phyloP scores from a whole-genome alignment of 164 flowering plant species.

The Vitis cinerea region DNA sequence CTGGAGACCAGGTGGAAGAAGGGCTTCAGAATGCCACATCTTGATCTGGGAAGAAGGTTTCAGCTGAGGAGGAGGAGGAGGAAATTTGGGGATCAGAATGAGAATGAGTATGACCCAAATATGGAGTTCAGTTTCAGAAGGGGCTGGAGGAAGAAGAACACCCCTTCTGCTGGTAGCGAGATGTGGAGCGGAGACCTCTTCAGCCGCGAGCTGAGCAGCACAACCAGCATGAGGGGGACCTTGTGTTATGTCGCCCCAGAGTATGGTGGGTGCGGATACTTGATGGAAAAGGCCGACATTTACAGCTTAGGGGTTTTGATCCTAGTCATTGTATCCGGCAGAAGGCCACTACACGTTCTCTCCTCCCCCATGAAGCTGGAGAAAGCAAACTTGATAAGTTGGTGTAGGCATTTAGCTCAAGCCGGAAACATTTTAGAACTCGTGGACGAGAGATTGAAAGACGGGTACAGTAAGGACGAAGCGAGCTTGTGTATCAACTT shows the following conservation, averaged over 20 bases:
- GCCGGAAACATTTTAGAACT: constrained; percentile 75
- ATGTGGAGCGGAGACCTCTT: constrained; percentile 93
- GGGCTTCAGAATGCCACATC: constrained; percentile 49
- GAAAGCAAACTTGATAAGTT: constrained; percentile 90
- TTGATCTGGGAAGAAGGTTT: constrained; percentile 42
- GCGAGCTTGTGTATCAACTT: constrained; percentile 77
- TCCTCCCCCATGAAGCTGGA: constrained; percentile 95
- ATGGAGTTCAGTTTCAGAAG: constrained; percentile 79
- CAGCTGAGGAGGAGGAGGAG: constrained; percentile 33
- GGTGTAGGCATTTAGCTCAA: constrained; percentile 85
- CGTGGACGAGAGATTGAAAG: constrained; percentile 73
- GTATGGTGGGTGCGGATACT: constrained; percentile 76
- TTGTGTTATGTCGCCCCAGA: constrained; percentile 97
- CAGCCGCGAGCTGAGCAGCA: constrained; percentile 95
- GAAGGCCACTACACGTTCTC: constrained; percentile 89
- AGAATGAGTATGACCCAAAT: constrained; percentile 25
- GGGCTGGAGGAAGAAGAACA: constrained; percentile 66
- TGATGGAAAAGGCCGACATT: constrained; percentile 94
- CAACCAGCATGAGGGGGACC: constrained; percentile 99
- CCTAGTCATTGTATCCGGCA: constrained; percentile 88
- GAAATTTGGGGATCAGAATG: constrained; percentile 25
- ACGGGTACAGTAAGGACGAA: constrained; percentile 59
- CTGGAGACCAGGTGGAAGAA: constrained; percentile 52
- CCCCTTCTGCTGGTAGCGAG: constrained; percentile 61
- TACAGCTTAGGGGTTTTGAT: constrained; percentile 92